Evolutionary conservation across 1,284 basidiomycete genomes (phyloP), one percentile per base, ranked within the genome.

Genomic region (Austropuccinia psidii): DNA sequence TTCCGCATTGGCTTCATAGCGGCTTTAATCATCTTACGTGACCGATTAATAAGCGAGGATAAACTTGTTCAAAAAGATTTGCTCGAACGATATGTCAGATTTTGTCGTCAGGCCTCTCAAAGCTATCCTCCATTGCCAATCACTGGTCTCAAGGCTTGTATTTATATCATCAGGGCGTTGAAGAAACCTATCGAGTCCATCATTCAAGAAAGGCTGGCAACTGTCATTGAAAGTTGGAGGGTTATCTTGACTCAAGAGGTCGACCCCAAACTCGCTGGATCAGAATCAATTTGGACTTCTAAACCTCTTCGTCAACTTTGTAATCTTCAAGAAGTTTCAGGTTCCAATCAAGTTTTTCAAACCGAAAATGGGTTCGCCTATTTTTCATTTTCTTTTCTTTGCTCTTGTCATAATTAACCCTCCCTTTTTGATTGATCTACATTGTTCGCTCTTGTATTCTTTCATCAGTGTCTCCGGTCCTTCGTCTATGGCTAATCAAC

Each of bases 61-160:
- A 67, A 55, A 43, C 5, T 19, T 4, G 50, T 67, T 17, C 65
- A 67, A 55, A 24, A 37, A 5, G 49, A 50, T 29, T 24, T 67
- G 11, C 65, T 67, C 31, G 65, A 67, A 0, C 47, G 37, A n/a
- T 67, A 67, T 21, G 24, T 37, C 9, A 33, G 65, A 35, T 52
- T 67, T 35, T 67, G 65, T 15, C 49, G 49, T 24, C 37, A 67
- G 21, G 50, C 65, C 33, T 41, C 65, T 2, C 31, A 33, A 7
- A 15, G 8, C 17, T 67, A 54, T 35, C 65, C 65, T 15, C 65
- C 65, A 4, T 37, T 67, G 21, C 65, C 65, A 2, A 67, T 67
- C 65, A 67, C 65, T 7, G 65, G 65, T 13, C 35, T 67, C 49
- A 67, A 67, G 50, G 24, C 65, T 37, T 67, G 65, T 43, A 31